These are phyloP conservation scores for Spergularia marina DNA, from an alignment of 148 eudicot species.

Conservation along the genomic window DNA sequence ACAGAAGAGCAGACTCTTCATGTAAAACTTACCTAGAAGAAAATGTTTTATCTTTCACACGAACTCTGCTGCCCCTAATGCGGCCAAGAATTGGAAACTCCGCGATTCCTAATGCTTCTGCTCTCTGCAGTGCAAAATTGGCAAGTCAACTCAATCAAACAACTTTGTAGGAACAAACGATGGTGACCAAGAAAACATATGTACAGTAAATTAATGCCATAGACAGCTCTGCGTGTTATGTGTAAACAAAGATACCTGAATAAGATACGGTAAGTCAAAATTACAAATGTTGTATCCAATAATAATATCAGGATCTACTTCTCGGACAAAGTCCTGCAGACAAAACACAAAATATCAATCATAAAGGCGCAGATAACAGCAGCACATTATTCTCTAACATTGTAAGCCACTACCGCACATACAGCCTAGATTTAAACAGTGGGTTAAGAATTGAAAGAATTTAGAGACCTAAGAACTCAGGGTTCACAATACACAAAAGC, in stretches of 20 bases:
- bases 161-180: not conserved
- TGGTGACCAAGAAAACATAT: conserved; percentile 10
- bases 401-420: not conserved
- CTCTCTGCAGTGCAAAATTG: conserved; percentile 57
- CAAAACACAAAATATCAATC: conserved; percentile 8
- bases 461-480: not conserved
- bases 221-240: not conserved
- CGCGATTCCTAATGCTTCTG: conserved; percentile 62
- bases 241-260: conserved; percentile 54
- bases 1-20: not conserved
- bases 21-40: conserved; percentile 65
- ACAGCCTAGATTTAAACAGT: not conserved
- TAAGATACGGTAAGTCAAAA: conserved; percentile 95
- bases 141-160: conserved; percentile 9
- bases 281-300: conserved; percentile 99
- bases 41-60: conserved; percentile 87
- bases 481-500: not conserved
- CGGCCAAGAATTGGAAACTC: conserved; percentile 97
- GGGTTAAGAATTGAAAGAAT: not conserved
- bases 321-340: conserved; percentile 83
- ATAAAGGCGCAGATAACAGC: not conserved
- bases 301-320: conserved; percentile 94
- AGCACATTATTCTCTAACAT: not conserved
- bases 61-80: conserved; percentile 78
- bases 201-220: not conserved